These are phyloP conservation scores for Monascus purpureus DNA, from an alignment of 495 filamentous ascomycete species.

Conservation along the genomic window DNA sequence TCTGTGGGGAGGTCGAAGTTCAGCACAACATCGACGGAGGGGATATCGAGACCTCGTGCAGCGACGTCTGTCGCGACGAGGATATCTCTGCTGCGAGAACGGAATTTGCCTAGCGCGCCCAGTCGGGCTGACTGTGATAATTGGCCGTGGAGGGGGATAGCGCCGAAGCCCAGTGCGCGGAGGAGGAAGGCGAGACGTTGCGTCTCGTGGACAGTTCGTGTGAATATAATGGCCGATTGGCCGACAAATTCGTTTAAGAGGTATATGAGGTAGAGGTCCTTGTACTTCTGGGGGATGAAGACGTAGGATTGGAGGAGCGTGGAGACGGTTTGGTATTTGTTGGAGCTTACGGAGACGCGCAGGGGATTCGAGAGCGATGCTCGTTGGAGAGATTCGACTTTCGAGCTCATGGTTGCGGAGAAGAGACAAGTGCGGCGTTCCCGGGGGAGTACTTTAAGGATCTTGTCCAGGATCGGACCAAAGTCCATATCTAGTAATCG, in stretches of 20 bases:
- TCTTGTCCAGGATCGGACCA: slow-evolving; percentile 80
- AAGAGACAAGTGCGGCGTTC: slow-evolving; percentile 76
- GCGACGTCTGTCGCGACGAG: slow-evolving; percentile 95
- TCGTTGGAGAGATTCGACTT: slow-evolving; percentile 82
- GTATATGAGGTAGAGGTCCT: slow-evolving; percentile 80
- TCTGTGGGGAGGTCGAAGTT: slow-evolving; percentile 76
- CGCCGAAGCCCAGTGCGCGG: slow-evolving; percentile 63
- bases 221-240: slow-evolving; percentile 79
- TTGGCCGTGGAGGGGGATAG: slow-evolving; percentile 85
- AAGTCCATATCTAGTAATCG: slow-evolving; percentile 89
- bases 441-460: slow-evolving; percentile 77
- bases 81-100: slow-evolving; percentile 58
- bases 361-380: slow-evolving; percentile 72
- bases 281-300: slow-evolving; percentile 78
- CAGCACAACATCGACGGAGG: slow-evolving; percentile 75
- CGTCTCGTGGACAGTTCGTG: slow-evolving; percentile 82
- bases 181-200: slow-evolving; percentile 73
- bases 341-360: slow-evolving; percentile 56
- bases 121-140: slow-evolving; percentile 74
- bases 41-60: slow-evolving; percentile 88
- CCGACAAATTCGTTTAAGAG: slow-evolving; percentile 75
- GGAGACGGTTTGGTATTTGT: slow-evolving; percentile 77
- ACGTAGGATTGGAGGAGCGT: slow-evolving; percentile 71
- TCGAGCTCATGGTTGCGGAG: slow-evolving; percentile 83
- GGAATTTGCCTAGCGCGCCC: slow-evolving; percentile 79